Evolutionary conservation across 108 stramenopile species (phyloP), one percentile per base, ranked within the genome.

Genomic region (Aurantiochytrium sp.): DNA sequence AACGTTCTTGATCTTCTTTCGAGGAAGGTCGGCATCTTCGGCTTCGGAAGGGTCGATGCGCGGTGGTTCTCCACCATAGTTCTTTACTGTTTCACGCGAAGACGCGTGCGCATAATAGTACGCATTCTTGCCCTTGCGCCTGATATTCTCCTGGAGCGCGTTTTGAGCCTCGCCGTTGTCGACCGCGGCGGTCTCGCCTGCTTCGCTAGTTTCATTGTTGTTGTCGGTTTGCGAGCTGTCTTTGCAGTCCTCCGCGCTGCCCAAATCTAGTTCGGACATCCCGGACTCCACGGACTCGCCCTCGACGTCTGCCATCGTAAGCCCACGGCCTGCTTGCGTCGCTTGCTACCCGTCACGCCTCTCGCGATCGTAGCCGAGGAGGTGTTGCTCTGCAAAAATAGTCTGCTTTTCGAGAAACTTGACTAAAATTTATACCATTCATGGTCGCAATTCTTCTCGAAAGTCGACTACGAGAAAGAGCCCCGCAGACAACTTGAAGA

Each of bases 61-160:
- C 19, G 45, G 76, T 45, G 76, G 76, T 12, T 83, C 76, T 43
- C 76, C 76, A 45, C 76, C 76, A 23, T 83, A 83, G 76, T 83
- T 83, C 5, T 83, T 83, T 1, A 83, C 76, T 6, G 76, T 83
- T 45, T 83, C 76, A 12, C n/a, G 12, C 16, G 49, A 53, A 8
- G 49, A 53, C 10, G 76, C 45, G 76, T 83, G 76, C 45, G 76
- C 76, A 45, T 83, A 83, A 45, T 83, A 83, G 51, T 83, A 83
- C 4, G 76, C 76, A 23, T 83, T 83, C 51, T 83, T 43, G n/a
- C 76, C 76, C 4, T 83, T 3, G 49, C 76, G 45, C 19, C 51
- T 10, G 51, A 83, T 83, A 23, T 83, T 83, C 45, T 83, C 76
- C 2, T 83, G 76, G 10, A 83, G 76, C 49, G 76, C 76, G 28